These are phyloP conservation scores for Ceratobasidium sp. DNA, from an alignment of 1,284 basidiomycete species.

Conservation along the genomic window DNA sequence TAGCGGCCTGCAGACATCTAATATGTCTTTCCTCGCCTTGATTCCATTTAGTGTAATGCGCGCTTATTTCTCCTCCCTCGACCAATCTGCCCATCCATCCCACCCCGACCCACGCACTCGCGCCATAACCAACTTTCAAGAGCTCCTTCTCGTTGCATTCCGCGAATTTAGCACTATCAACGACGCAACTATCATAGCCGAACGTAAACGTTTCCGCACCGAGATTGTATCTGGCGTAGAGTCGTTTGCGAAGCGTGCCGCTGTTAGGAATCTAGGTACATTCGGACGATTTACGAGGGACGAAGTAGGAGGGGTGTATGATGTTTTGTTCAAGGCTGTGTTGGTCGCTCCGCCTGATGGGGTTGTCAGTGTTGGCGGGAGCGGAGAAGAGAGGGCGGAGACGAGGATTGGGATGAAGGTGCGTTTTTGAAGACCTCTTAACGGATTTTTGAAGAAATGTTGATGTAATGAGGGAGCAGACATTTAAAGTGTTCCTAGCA, in stretches of 20 bases:
- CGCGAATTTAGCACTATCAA: conserved; percentile 97
- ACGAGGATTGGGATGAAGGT: conserved; percentile 82
- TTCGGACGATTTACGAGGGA: conserved; percentile 90
- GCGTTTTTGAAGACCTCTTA: not conserved
- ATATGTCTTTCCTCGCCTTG: conserved; percentile 9
- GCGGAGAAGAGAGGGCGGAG: conserved; percentile 80
- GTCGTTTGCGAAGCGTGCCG: conserved; percentile 94
- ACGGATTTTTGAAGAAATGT: not conserved
- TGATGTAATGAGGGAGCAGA: conserved; percentile 57
- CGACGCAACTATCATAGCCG: conserved; percentile 92
- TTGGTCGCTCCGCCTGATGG: conserved; percentile 77
- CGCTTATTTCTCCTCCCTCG: conserved; percentile 93
- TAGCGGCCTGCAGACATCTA: not conserved
- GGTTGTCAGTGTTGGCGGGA: conserved; percentile 52
- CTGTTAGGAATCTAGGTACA: conserved; percentile 88
- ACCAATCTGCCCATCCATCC: conserved; percentile 93
- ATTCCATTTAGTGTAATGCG: conserved; percentile 81
- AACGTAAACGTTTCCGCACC: conserved; percentile 87
- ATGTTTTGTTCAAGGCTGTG: conserved; percentile 89
- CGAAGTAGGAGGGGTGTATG: conserved; percentile 90
- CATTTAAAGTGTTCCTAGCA: conserved; percentile 91
- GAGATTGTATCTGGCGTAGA: conserved; percentile 97
- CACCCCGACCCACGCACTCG: conserved; percentile 90
- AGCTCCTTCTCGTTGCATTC: conserved; percentile 95
- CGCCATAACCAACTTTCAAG: conserved; percentile 98